These are phyloP conservation scores for Eucalyptus pauciflora DNA, from an alignment of 345 rosid species.

Conservation along the genomic window DNA sequence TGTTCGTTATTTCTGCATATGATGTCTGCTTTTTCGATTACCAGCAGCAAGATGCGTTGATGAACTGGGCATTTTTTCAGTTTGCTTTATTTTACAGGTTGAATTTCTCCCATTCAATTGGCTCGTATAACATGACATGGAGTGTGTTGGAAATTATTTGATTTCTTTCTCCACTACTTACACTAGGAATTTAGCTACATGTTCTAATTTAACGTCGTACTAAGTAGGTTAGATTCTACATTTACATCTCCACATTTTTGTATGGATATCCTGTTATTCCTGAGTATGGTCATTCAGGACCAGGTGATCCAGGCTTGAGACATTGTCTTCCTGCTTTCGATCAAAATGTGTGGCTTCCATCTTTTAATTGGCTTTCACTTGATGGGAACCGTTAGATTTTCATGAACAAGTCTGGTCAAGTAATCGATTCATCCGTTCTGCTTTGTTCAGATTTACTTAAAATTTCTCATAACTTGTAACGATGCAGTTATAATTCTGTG, in stretches of 20 bases:
- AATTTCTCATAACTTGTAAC: background rate
- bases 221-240: background rate
- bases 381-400: background rate
- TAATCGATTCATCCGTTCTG: background rate
- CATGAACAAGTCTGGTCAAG: background rate
- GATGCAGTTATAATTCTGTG: background rate
- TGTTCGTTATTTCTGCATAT: background rate
- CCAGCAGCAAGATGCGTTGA: background rate
- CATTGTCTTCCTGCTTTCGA: background rate
- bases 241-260: background rate
- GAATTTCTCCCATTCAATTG: background rate
- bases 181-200: background rate
- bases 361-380: background rate
- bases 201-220: background rate
- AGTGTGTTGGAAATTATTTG: background rate
- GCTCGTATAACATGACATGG: background rate
- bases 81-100: background rate
- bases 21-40: background rate
- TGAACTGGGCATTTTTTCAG: background rate
- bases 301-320: background rate
- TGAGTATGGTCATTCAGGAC: background rate
- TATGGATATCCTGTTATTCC: background rate
- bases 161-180: background rate
- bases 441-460: background rate
- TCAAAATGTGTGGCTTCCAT: background rate